These are phyloP conservation scores for Diaporthe sp. DNA, from an alignment of 2,329 filamentous ascomycete species.

Conservation along the genomic window DNA sequence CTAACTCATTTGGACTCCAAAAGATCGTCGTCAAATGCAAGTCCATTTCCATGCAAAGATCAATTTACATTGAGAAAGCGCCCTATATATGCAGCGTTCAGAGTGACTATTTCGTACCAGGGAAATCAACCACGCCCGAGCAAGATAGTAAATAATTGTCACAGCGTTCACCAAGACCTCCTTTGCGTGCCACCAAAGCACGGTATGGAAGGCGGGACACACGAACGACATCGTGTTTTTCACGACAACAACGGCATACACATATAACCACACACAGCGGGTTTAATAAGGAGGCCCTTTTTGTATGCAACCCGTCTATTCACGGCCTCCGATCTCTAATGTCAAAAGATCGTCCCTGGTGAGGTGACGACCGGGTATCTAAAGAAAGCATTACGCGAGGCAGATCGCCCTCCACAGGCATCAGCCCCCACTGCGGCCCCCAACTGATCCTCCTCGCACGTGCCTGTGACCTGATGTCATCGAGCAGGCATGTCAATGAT, in stretches of 20 bases:
- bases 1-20: too few species aligned
- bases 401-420: background rate
- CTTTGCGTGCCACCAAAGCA: too few species aligned
- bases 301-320: constrained; percentile 13
- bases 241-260: background rate
- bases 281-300: background rate
- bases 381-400: constrained; percentile 24
- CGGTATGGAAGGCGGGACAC: too few species aligned
- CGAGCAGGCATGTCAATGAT: too few species aligned
- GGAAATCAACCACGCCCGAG: too few species aligned
- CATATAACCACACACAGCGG: background rate
- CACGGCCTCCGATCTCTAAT: constrained; percentile 31
- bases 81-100: too few species aligned
- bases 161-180: too few species aligned
- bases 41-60: too few species aligned
- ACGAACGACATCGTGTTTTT: background rate
- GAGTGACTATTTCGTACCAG: too few species aligned
- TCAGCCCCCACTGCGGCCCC: background rate
- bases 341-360: constrained; percentile 30
- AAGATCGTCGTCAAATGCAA: too few species aligned
- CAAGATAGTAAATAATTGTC: too few species aligned
- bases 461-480: background rate
- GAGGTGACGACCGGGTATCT: constrained; percentile 40
- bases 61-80: too few species aligned
- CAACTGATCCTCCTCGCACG: background rate